Evolutionary conservation across 148 eudicot species (phyloP), one percentile per base, ranked within the genome.

Genomic region (Hydrangea macrophylla): DNA sequence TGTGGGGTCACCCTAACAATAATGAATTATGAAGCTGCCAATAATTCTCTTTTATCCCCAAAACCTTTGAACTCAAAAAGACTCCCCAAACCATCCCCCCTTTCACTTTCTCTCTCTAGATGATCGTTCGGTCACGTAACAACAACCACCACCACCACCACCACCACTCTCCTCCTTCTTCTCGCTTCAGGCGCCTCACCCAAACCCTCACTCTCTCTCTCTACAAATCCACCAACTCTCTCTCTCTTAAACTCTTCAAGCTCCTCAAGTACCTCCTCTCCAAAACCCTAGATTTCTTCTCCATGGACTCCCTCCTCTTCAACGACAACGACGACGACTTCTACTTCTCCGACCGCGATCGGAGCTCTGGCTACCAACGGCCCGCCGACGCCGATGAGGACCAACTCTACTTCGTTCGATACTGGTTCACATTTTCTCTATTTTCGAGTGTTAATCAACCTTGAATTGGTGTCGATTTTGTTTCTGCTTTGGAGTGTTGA

Each of bases 331-430:
- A 67, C 55, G 76, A 67, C 66, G 78, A 69, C 31, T 74, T 71
- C n/a, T 42, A 42, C 71, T 50, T 69, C 58, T 32, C 72, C 45
- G 65, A 35, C 56, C 44, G 37, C 54, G 23, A 42, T 60, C 63
- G 50, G 69, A 54, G 30, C 8, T 71, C 20, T 42, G 71, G 50
- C 1, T 48, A 73, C 24, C 70, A 75, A 27, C 62, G 65, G 15
- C 75, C 70, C 55, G 62, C 69, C 69, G 71, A 59, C 65, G 65
- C 64, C 27, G 75, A 73, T 36, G 86, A 76, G 33, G 88, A 85
- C 45, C 73, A 77, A 40, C 73, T 85, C 57, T 88, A 75, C 75
- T 67, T 88, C 28, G 90, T 85, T 23, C 65, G 81, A 33, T 68
- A 60, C 73, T 58, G 75, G 89, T 85, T 37, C 10, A 11, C n/a